These are phyloP conservation scores for Megacollybia platyphylla DNA, from an alignment of 1,284 basidiomycete genomes.

Conservation along the genomic window DNA sequence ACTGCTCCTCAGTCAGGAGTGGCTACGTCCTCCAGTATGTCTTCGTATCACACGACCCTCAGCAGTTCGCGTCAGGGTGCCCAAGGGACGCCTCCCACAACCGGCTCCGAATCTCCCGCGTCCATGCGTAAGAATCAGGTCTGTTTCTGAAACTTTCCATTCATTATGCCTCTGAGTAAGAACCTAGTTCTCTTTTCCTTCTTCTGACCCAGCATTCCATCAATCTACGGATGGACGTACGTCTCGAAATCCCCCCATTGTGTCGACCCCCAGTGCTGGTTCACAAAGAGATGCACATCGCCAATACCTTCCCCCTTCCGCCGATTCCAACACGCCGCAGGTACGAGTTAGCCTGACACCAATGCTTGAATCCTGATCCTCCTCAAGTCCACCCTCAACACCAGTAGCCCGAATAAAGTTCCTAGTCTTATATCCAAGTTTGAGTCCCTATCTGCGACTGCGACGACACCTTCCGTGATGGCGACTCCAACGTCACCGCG, in stretches of 20 bases:
- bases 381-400: not conserved
- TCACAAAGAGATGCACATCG: not conserved
- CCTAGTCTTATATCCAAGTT: conserved; percentile 12
- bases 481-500: not conserved
- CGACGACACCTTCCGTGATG: not conserved
- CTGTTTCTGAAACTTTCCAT: too few species aligned
- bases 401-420: conserved; percentile 4
- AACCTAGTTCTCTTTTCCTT: too few species aligned
- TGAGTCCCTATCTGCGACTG: conserved; percentile 10
- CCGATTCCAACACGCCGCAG: not conserved
- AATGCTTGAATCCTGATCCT: not conserved
- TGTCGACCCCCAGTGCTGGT: not conserved
- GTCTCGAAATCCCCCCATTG: not conserved
- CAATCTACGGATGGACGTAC: not conserved
- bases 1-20: not conserved
- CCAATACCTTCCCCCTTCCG: not conserved
- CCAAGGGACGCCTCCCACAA: not conserved
- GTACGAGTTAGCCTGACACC: not conserved
- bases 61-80: not conserved
- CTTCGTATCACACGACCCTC: not conserved
- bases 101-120: not conserved
- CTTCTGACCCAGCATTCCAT: too few species aligned
- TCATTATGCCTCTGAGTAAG: too few species aligned
- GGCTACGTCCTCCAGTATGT: not conserved
- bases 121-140: not conserved